Evolutionary conservation across 768 basidiomycete species (phyloP), one percentile per base, ranked within the genome.

Genomic region (Russula compacta): DNA sequence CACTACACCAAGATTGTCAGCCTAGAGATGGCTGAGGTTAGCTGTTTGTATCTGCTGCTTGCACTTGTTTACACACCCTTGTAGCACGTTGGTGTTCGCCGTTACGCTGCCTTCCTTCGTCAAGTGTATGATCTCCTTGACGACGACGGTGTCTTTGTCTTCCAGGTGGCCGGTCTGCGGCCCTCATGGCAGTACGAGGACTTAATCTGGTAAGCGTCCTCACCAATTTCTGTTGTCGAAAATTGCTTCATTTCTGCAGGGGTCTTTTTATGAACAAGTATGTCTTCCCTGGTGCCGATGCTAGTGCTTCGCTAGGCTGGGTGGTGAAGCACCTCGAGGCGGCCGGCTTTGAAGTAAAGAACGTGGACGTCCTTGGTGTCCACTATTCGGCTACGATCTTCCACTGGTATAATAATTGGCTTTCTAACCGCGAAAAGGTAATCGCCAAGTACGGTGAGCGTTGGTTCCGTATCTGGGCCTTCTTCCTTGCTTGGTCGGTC

Each of bases 181-280:
- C 94, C 94, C 5, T 72, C 79, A n/a, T 99, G 97, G 97, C 97
- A 98, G 72, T 98, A 86, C 67, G 97, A 99, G 77, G 97, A 99
- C 71, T 84, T 99, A 59, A 85, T 92, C 67, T 99, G 97, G 93
- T 87, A 68, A 42, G 75, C 72, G 11, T 56, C 54, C 53, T 38
- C 48, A 19, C 17, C 35, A 5, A 35, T 17, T 12, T 17, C 19
- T 4, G 5, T 33, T 4, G 5, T 33, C 6, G 1, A 32, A 43
- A 19, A 4, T 35, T 10, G 59, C 52, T 33, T 53, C 17, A 55
- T 32, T 51, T n/a, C 52, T 42, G 6, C 43, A 89, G 87, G 90
- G 94, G 93, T 66, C 80, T 95, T 24, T 95, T 95, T 79, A 95
- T 95, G 92, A 95, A 91, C 83, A 94, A 94, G 70, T 98, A 99